Conservation (phyloP, 2,329 filamentous ascomycete genomes). For the Colletotrichum shisoi region DNA sequence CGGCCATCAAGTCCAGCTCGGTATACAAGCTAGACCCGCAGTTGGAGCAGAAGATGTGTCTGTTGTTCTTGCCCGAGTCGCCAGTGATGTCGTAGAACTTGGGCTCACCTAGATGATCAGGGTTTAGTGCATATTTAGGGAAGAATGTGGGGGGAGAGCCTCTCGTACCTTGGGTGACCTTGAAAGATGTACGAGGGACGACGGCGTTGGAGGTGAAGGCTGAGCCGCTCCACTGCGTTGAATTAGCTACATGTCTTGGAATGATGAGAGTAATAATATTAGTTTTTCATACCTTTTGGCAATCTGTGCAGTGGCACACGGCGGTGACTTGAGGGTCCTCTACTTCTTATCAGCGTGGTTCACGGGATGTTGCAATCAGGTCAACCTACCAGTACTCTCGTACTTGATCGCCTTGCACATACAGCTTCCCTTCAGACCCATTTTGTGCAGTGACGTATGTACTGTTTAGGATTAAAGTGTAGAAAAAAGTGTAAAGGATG, state of each 20-base stretch:
- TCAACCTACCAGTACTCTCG: slow-evolving; percentile 45
- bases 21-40: slow-evolving; percentile 63
- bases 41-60: slow-evolving; percentile 62
- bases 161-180: slow-evolving; percentile 56
- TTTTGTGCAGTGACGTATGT: slow-evolving; percentile 3
- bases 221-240: slow-evolving; percentile 57
- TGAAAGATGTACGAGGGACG: slow-evolving; percentile 56
- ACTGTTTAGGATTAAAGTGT: too few species aligned
- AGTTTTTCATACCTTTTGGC: slow-evolving; percentile 57
- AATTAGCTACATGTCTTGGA: not conserved
- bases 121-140: not conserved
- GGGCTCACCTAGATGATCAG: slow-evolving; percentile 50
- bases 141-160: too few species aligned
- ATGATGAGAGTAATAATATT: not conserved
- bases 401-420: slow-evolving; percentile 50
- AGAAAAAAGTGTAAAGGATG: too few species aligned
- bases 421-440: slow-evolving; percentile 47
- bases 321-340: slow-evolving; percentile 54
- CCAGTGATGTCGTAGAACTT: slow-evolving; percentile 58
- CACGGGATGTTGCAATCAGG: not conserved
- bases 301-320: slow-evolving; percentile 63
- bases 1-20: slow-evolving; percentile 62
- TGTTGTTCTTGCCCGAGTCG: slow-evolving; percentile 62
- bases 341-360: slow-evolving; percentile 39
- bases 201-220: slow-evolving; percentile 64